Evolutionary conservation across 1,284 basidiomycete species (phyloP).

Genomic region (Volvariella volvacea): DNA sequence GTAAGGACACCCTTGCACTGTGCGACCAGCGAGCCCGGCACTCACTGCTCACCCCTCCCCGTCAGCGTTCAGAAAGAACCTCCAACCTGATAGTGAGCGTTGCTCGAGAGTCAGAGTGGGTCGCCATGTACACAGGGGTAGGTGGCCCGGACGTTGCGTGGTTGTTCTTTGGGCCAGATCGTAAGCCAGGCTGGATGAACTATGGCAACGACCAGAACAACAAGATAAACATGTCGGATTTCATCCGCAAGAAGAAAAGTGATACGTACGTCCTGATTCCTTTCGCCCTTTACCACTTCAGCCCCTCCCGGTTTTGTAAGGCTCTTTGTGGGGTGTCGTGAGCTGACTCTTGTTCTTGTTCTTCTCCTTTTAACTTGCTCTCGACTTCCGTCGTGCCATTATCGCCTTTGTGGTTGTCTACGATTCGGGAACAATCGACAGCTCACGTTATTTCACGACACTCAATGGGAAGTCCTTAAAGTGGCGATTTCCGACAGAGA

Average conservation of each 20-base stretch:
- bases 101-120: conserved; percentile 57
- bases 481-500: conserved; percentile 54
- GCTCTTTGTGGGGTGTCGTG: too few relatives aligned
- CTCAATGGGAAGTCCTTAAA: conserved; percentile 63
- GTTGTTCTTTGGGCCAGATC: conserved; percentile 64
- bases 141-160: conserved; percentile 67
- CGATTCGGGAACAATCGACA: conserved; percentile 18
- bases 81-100: conserved; percentile 57
- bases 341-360: not conserved
- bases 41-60: too few relatives aligned
- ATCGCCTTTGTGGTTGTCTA: too few relatives aligned
- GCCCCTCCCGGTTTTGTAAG: not conserved
- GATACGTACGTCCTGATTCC: conserved; percentile 45
- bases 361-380: conserved; percentile 1
- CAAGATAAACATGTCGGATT: conserved; percentile 43
- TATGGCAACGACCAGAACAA: conserved; percentile 58
- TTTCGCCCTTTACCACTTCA: not conserved
- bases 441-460: conserved; percentile 65
- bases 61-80: too few relatives aligned
- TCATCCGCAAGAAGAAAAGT: conserved; percentile 50
- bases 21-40: too few relatives aligned
- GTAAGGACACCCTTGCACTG: too few relatives aligned
- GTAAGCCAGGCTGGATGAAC: conserved; percentile 51
- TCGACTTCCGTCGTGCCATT: too few relatives aligned
- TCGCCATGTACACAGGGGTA: conserved; percentile 53